Evolutionary conservation across 2,329 filamentous ascomycete genomes (phyloP).

Genomic region (Fusarium zealandicum): DNA sequence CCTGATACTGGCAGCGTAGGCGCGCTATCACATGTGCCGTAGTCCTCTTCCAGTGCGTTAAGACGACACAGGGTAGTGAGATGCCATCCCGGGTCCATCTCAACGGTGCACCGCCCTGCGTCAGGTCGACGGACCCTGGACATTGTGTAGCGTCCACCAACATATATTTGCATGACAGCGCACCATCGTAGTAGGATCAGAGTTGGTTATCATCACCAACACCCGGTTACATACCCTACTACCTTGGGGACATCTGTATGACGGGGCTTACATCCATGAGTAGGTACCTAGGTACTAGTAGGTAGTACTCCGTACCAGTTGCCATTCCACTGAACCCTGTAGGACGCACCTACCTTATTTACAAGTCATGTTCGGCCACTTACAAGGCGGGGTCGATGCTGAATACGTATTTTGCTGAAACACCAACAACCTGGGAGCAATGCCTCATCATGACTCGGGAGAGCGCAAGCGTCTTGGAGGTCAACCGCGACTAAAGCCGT

Average conservation of each 20-base stretch:
- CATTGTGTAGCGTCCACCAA: neutral
- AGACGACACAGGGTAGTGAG: constrained; percentile 3
- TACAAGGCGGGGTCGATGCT: constrained; percentile 13
- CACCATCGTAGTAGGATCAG: neutral
- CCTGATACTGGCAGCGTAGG: constrained; percentile 28
- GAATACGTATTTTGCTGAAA: constrained; percentile 25
- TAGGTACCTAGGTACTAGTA: too few relatives aligned
- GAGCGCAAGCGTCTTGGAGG: constrained; percentile 1
- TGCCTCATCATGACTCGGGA: constrained; percentile 30
- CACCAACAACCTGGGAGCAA: constrained; percentile 18
- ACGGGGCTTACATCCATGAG: too few relatives aligned
- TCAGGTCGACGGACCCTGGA: constrained; percentile 5
- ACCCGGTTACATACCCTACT: neutral
- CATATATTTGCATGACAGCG: neutral
- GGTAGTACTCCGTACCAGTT: neutral
- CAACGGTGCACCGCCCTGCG: neutral
- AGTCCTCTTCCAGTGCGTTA: constrained; percentile 18
- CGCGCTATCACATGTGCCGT: constrained; percentile 18
- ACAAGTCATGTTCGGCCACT: constrained; percentile 16
- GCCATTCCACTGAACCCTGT: constrained; percentile 1
- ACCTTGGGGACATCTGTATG: too few relatives aligned
- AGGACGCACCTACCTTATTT: neutral
- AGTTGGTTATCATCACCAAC: constrained; percentile 5
- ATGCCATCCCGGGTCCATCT: neutral
- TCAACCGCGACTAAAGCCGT: constrained; percentile 8